Evolutionary conservation across 495 filamentous ascomycete species (phyloP).

Genomic region (Penicillium silybi): DNA sequence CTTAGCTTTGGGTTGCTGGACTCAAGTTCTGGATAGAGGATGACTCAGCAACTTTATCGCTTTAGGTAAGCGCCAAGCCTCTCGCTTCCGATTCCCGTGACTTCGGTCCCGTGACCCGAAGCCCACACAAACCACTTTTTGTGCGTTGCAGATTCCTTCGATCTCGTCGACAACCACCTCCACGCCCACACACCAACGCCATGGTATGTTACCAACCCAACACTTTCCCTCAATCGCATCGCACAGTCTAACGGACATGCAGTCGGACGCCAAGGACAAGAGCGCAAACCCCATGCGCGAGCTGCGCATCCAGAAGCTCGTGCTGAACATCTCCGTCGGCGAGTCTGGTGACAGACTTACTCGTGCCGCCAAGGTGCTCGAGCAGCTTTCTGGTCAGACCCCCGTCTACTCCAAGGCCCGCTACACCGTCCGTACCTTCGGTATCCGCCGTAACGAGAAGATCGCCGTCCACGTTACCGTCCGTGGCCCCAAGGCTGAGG

Average conservation of each 20-base stretch:
- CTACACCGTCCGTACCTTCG: slow-evolving; percentile 99
- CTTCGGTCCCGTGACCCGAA: slow-evolving; percentile 18
- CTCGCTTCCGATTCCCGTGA: slow-evolving; percentile 36
- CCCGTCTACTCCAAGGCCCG: slow-evolving; percentile 99
- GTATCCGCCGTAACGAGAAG: slow-evolving; percentile 99
- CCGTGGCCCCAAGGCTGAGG: slow-evolving; percentile 99
- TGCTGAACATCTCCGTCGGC: slow-evolving; percentile 99
- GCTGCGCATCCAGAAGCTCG: slow-evolving; percentile 99
- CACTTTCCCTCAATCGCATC: slow-evolving; percentile 1
- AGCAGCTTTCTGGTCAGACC: slow-evolving; percentile 99
- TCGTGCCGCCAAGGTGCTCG: slow-evolving; percentile 98
- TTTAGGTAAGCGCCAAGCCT: slow-evolving; percentile 27
- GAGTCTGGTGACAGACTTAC: slow-evolving; percentile 99
- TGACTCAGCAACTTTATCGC: not conserved
- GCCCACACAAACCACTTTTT: slow-evolving; percentile 45
- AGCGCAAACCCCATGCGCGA: slow-evolving; percentile 97
- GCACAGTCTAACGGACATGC: slow-evolving; percentile 32
- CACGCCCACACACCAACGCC: slow-evolving; percentile 41
- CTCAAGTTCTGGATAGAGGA: slow-evolving; percentile 20
- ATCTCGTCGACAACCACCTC: slow-evolving; percentile 45
- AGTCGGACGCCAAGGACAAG: slow-evolving; percentile 70
- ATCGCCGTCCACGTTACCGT: slow-evolving; percentile 99
- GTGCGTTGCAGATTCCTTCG: slow-evolving; percentile 31
- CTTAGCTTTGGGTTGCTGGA: slow-evolving; percentile 20
- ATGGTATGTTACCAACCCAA: slow-evolving; percentile 40